Evolutionary conservation across 495 filamentous ascomycete genomes (phyloP), one percentile per base, ranked within the genome.

Genomic region (Hyaloscypha hepaticicola): DNA sequence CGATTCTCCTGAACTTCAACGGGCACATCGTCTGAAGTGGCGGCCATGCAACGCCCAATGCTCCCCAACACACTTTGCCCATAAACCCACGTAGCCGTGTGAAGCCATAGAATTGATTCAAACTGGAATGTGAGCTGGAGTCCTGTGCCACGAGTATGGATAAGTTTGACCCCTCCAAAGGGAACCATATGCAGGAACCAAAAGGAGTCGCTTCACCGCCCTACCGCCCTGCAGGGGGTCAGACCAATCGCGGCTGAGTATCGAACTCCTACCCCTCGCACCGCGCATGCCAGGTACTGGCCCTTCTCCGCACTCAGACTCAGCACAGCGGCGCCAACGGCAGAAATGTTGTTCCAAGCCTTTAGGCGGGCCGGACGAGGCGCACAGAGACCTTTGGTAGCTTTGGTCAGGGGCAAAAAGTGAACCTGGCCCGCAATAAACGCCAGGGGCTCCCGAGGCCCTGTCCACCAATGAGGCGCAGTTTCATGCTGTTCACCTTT

Each of bases 381-480:
- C 38, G n/a, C n/a, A n/a, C n/a, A n/a, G n/a, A n/a, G n/a, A n/a
- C n/a, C n/a, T n/a, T 45, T 45, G 11, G 38, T 16, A 19, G 12
- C 11, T 45, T 45, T 11, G 16, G 38, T 53, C 50, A 53, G 50
- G 50, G 50, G 50, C 50, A 24, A 24, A 53, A 25, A 19, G 16
- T 28, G 21, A 53, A 21, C 50, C 8, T 25, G 21, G 50, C 38
- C 38, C 38, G 16, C 19, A 14, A 33, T 33, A 2, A 57, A 57
- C 53, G 53, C 53, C 28, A 57, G 28, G 53, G 53, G 53, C 6
- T 24, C 26, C 21, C 26, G 8, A 7, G 8, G 9, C 28, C 26
- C n/a, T 24, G 7, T 57, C 53, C 3, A 16, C 53, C 53, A 57
- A 57, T 57, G 53, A 57, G 53, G 53, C 53, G 53, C 53, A 57